These are phyloP conservation scores for Melampsora larici-populina DNA, from an alignment of 1,284 basidiomycete species.

Conservation along the genomic window DNA sequence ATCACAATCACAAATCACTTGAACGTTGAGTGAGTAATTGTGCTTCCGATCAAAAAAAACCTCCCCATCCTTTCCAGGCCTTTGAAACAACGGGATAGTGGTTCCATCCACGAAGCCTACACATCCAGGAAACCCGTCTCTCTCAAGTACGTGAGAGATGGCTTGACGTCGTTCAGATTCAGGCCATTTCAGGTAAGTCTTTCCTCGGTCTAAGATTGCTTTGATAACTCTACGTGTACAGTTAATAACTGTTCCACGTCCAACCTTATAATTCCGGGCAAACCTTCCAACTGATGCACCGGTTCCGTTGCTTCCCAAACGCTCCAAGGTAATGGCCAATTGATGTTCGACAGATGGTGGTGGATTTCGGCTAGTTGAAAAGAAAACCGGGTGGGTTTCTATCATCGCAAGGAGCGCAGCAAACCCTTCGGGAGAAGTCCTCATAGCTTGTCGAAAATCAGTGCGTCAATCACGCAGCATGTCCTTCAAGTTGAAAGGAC, in stretches of 20 bases:
- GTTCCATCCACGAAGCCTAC: too few species aligned
- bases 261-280: not conserved
- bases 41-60: slow-evolving; percentile 1
- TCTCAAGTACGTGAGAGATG: not conserved
- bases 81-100: not conserved
- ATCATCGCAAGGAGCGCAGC: too few species aligned
- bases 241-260: not conserved
- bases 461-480: too few species aligned
- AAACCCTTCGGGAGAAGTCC: too few species aligned
- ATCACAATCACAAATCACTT: too few species aligned
- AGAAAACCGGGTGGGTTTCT: too few species aligned
- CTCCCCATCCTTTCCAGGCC: not conserved
- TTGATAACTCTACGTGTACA: not conserved
- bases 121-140: slow-evolving; percentile 1
- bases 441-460: too few species aligned
- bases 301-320: not conserved
- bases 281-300: not conserved
- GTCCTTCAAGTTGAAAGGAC: too few species aligned
- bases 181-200: not conserved
- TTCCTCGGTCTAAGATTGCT: not conserved
- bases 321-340: not conserved
- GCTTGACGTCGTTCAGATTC: not conserved
- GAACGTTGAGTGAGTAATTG: not conserved
- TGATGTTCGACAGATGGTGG: not conserved
- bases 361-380: too few species aligned